These are phyloP conservation scores for Sanghuangporus sanghuang DNA, from an alignment of 1,284 basidiomycete species.

Conservation along the genomic window DNA sequence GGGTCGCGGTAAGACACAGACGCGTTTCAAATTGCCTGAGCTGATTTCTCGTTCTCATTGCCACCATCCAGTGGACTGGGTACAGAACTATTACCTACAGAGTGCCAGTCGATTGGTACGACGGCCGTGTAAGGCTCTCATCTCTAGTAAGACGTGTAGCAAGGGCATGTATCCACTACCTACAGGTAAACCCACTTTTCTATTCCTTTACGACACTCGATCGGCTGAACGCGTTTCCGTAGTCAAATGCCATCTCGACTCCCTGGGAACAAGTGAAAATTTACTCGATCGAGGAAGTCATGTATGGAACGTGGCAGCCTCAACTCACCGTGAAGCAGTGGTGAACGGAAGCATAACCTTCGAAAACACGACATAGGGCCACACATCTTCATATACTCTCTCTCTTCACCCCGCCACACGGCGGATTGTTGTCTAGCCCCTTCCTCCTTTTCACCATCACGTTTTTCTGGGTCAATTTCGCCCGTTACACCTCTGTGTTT, in stretches of 20 bases:
- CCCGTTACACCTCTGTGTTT: neutral
- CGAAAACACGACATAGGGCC: neutral
- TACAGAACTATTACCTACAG: constrained; percentile 69
- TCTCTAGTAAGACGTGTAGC: constrained; percentile 65
- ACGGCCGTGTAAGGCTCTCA: constrained; percentile 57
- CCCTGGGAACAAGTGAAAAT: constrained; percentile 65
- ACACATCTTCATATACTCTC: neutral
- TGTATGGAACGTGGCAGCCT: constrained; percentile 65
- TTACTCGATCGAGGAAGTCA: constrained; percentile 66
- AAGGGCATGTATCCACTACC: constrained; percentile 67
- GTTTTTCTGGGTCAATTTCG: neutral
- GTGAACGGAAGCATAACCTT: neutral
- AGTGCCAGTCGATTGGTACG: constrained; percentile 64
- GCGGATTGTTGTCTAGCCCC: neutral
- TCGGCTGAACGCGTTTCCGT: constrained; percentile 18
- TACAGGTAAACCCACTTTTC: constrained; percentile 45
- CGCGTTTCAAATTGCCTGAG: neutral
- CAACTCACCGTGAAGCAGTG: constrained; percentile 29
- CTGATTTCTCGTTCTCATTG: neutral
- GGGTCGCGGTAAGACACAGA: constrained; percentile 46
- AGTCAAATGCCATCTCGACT: constrained; percentile 63
- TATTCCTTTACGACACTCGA: constrained; percentile 2
- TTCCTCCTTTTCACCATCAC: neutral
- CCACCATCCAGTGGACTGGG: constrained; percentile 52
- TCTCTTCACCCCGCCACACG: neutral